Evolutionary conservation across 2,329 filamentous ascomycete genomes (phyloP).

Genomic region (Penicillium sp.): DNA sequence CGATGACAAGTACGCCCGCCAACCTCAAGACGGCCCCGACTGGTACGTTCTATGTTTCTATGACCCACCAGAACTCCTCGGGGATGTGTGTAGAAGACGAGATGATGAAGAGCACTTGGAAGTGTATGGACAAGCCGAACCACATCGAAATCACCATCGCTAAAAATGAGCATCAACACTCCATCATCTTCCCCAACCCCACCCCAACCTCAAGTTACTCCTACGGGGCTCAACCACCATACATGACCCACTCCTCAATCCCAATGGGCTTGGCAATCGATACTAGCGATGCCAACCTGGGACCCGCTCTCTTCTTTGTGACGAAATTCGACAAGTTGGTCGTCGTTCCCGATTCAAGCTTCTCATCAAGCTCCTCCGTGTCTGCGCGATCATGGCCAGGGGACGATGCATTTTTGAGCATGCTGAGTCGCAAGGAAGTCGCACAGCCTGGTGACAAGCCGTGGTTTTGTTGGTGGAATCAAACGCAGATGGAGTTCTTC

Average conservation of each 20-base stretch:
- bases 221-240: slow-evolving; percentile 67
- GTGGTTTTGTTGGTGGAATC: slow-evolving; percentile 74
- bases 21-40: slow-evolving; percentile 53
- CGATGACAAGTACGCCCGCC: slow-evolving; percentile 51
- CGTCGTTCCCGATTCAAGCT: slow-evolving; percentile 50
- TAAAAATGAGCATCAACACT: slow-evolving; percentile 28
- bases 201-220: slow-evolving; percentile 48
- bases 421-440: slow-evolving; percentile 44
- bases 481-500: slow-evolving; percentile 68
- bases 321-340: slow-evolving; percentile 68
- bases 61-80: slow-evolving; percentile 52
- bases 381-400: slow-evolving; percentile 35
- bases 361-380: slow-evolving; percentile 30
- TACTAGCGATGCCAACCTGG: slow-evolving; percentile 58
- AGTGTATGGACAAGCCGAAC: slow-evolving; percentile 47
- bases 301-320: slow-evolving; percentile 68
- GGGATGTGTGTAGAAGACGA: slow-evolving; percentile 54
- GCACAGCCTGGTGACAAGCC: slow-evolving; percentile 62
- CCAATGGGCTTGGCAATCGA: slow-evolving; percentile 61
- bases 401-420: slow-evolving; percentile 23
- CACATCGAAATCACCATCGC: slow-evolving; percentile 36
- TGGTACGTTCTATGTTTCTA: slow-evolving; percentile 54
- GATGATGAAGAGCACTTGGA: slow-evolving; percentile 56
- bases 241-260: slow-evolving; percentile 48
- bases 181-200: slow-evolving; percentile 46